These are phyloP conservation scores for Amanita muscaria DNA, from an alignment of 768 basidiomycete genomes.

Conservation along the genomic window DNA sequence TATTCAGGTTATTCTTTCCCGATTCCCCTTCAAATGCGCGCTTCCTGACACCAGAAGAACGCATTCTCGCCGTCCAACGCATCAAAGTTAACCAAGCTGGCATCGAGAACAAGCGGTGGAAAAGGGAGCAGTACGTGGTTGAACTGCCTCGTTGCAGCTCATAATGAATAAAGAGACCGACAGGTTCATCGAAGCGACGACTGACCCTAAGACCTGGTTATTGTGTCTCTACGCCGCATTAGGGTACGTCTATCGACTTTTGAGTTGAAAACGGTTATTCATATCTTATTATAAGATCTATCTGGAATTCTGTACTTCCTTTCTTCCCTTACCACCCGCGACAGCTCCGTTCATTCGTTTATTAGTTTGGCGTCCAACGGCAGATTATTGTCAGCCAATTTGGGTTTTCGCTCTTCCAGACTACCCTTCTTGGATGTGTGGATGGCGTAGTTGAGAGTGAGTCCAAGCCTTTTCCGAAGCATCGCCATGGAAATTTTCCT, in stretches of 20 bases:
- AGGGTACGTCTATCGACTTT: slow-evolving; percentile 30
- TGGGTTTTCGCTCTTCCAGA: slow-evolving; percentile 56
- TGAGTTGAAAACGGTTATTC: slow-evolving; percentile 1
- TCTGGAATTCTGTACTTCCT: slow-evolving; percentile 54
- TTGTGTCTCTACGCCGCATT: slow-evolving; percentile 58
- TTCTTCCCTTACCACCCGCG: slow-evolving; percentile 4
- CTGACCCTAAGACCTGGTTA: slow-evolving; percentile 69
- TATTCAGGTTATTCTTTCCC: slow-evolving; percentile 64
- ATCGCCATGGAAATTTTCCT: neutral
- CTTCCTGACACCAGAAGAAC: slow-evolving; percentile 66
- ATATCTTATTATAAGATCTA: slow-evolving; percentile 36
- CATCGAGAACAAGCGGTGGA: slow-evolving; percentile 75
- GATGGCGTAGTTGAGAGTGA: slow-evolving; percentile 67
- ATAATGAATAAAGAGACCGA: neutral
- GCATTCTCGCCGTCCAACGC: slow-evolving; percentile 56
- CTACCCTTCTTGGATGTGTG: slow-evolving; percentile 68
- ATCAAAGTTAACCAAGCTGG: slow-evolving; percentile 73
- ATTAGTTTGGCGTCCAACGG: slow-evolving; percentile 65
- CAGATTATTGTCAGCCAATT: slow-evolving; percentile 67
- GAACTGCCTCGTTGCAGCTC: neutral
- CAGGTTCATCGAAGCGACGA: slow-evolving; percentile 61
- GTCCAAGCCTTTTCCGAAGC: slow-evolving; percentile 15
- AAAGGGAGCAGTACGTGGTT: slow-evolving; percentile 55
- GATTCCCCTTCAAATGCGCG: slow-evolving; percentile 68
- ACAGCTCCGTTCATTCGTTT: neutral